Conservation (phyloP, 768 basidiomycete species). For the Lyophyllum shimeji region DNA sequence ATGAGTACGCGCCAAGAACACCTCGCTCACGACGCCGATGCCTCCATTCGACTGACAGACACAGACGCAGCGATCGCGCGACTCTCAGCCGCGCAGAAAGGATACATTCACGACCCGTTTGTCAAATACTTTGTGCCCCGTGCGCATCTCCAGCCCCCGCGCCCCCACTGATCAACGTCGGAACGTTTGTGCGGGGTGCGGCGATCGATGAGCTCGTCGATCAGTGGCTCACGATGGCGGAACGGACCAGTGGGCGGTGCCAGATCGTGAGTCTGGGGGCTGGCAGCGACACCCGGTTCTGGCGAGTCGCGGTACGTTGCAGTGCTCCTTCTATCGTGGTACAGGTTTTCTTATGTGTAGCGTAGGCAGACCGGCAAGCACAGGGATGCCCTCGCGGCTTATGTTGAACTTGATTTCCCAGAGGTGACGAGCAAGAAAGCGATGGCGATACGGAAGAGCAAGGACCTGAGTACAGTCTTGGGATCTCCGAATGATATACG, state of each 20-base stretch:
- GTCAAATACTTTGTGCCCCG: conserved; percentile 66
- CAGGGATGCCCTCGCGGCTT: conserved; percentile 50
- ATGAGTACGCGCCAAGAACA: conserved; percentile 5
- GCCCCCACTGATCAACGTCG: conserved; percentile 95
- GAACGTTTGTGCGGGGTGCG: conserved; percentile 83
- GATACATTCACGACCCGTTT: conserved; percentile 82
- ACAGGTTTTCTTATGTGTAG: conserved; percentile 8
- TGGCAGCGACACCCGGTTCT: conserved; percentile 95
- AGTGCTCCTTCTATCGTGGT: background rate
- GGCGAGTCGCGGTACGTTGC: conserved; percentile 78
- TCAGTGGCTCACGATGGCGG: conserved; percentile 54
- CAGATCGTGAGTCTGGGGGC: conserved; percentile 96
- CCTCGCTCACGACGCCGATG: conserved; percentile 44
- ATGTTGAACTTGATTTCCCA: conserved; percentile 90
- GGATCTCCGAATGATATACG: conserved; percentile 44
- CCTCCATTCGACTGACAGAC: conserved; percentile 75
- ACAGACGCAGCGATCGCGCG: conserved; percentile 82
- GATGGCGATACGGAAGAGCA: conserved; percentile 73
- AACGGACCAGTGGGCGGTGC: conserved; percentile 43
- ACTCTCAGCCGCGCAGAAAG: conserved; percentile 77
- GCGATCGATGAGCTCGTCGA: conserved; percentile 79
- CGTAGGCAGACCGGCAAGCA: conserved; percentile 55
- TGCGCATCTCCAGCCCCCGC: conserved; percentile 55
- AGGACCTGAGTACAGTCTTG: conserved; percentile 49
- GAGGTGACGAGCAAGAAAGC: conserved; percentile 84